phyloP scores from a whole-genome alignment of 345 rosid species.

The Draba incana region DNA sequence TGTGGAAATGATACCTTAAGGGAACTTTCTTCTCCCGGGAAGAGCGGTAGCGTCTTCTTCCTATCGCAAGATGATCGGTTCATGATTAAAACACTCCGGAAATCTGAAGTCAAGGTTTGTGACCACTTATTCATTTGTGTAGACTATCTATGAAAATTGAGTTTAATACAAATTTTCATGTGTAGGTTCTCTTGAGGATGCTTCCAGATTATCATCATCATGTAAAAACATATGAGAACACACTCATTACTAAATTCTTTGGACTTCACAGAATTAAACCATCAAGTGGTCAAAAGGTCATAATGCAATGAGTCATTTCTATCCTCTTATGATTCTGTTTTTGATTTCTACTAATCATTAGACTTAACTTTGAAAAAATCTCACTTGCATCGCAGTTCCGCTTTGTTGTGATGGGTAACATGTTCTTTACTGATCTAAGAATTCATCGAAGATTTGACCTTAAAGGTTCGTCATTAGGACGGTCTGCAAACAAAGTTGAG shows the following conservation, averaged over 20 bases:
- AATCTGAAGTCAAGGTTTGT: constrained; percentile 95
- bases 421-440: constrained; percentile 97
- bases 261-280: constrained; percentile 99
- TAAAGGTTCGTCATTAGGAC: constrained; percentile 94
- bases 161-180: constrained; percentile 25
- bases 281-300: constrained; percentile 96
- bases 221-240: constrained; percentile 87
- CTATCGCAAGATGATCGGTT: constrained; percentile 96
- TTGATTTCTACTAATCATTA: not conserved
- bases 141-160: constrained; percentile 3
- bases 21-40: constrained; percentile 98
- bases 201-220: constrained; percentile 96
- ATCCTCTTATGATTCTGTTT: not conserved
- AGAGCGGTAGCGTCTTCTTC: constrained; percentile 95
- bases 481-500: constrained; percentile 89
- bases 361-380: constrained; percentile 27
- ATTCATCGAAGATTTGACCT: constrained; percentile 95
- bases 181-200: constrained; percentile 93
- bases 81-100: constrained; percentile 97
- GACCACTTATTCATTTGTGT: constrained; percentile 8
- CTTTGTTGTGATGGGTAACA: constrained; percentile 98
- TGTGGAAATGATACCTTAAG: constrained; percentile 97
- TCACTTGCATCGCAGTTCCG: constrained; percentile 72
- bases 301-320: constrained; percentile 7
- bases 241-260: constrained; percentile 95